Percentiles rank a stretch among this genome's conserved stretches.
These are phyloP conservation scores for Neoascochyta sp. DNA, from an alignment of 2,329 filamentous ascomycete species.

Conservation along the genomic window DNA sequence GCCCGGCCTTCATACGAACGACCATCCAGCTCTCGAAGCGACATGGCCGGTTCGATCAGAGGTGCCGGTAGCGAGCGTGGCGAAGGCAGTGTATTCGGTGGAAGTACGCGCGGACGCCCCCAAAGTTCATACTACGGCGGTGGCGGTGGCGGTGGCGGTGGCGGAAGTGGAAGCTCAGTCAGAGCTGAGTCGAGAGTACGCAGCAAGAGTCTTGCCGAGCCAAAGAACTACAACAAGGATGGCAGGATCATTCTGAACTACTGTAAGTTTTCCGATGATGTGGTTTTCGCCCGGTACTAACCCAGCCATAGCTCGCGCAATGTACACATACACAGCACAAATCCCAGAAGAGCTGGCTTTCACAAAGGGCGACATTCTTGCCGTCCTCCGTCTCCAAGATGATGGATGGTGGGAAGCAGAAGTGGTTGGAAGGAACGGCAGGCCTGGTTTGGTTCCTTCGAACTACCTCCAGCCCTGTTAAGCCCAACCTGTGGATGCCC, in stretches of 20 bases:
- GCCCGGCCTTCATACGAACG: slow-evolving; percentile 47
- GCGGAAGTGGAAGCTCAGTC: slow-evolving; percentile 20
- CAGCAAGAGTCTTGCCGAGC: slow-evolving; percentile 85
- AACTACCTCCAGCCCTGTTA: slow-evolving; percentile 62
- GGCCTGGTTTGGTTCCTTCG: slow-evolving; percentile 60
- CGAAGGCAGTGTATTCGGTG: slow-evolving; percentile 31
- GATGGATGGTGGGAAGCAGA: slow-evolving; percentile 99
- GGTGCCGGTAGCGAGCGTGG: slow-evolving; percentile 36
- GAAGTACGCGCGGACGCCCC: slow-evolving; percentile 31
- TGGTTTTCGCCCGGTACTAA: slow-evolving; percentile 7
- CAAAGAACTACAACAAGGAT: slow-evolving; percentile 79
- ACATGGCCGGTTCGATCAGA: slow-evolving; percentile 47
- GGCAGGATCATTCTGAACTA: slow-evolving; percentile 87
- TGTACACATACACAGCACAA: slow-evolving; percentile 91
- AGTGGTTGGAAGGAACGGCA: slow-evolving; percentile 62
- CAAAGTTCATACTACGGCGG: slow-evolving; percentile 45
- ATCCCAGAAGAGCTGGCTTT: slow-evolving; percentile 95
- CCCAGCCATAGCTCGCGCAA: slow-evolving; percentile 67
- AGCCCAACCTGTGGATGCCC: slow-evolving; percentile 1
- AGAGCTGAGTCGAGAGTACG: slow-evolving; percentile 47
- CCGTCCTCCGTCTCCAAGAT: slow-evolving; percentile 85
- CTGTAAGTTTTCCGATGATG: slow-evolving; percentile 60
- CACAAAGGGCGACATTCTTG: slow-evolving; percentile 84
- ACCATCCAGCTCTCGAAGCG: slow-evolving; percentile 45
- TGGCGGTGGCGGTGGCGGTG: slow-evolving; percentile 20